These are phyloP conservation scores for Leishmania braziliensis DNA, from an alignment of 208 protist species.

Conservation along the genomic window DNA sequence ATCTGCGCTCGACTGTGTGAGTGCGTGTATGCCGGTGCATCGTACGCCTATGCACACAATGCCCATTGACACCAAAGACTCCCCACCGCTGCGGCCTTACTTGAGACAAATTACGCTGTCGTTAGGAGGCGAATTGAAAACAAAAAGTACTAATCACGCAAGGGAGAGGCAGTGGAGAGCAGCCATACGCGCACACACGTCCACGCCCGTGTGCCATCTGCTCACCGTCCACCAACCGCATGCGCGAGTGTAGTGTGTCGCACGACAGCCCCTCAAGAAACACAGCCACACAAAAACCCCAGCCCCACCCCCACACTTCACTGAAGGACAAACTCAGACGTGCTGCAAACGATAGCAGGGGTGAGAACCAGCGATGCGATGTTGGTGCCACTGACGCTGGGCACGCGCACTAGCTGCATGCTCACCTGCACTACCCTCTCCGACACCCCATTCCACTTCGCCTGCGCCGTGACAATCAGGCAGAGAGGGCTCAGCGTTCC, in stretches of 20 bases:
- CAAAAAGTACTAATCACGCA: neutral
- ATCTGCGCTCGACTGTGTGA: neutral
- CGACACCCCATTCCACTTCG: slow-evolving; percentile 26
- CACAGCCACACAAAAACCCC: neutral
- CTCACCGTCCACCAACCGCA: neutral
- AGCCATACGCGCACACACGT: neutral
- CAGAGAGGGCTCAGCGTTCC: slow-evolving; percentile 4
- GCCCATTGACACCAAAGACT: neutral
- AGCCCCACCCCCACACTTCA: neutral
- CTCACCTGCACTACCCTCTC: slow-evolving; percentile 38
- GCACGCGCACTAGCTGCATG: slow-evolving; percentile 38
- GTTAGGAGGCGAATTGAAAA: neutral
- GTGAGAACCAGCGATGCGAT: slow-evolving; percentile 31
- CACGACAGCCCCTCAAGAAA: neutral
- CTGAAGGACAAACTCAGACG: slow-evolving; percentile 23
- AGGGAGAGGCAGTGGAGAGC: neutral
- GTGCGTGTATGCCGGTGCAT: neutral
- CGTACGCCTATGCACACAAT: neutral
- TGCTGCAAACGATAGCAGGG: slow-evolving; percentile 37
- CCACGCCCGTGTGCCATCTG: neutral
- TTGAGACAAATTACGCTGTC: neutral
- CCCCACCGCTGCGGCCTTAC: neutral
- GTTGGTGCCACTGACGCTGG: neutral
- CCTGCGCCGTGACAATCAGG: slow-evolving; percentile 31
- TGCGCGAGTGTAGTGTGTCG: neutral